phyloP scores from a whole-genome alignment of 2,329 filamentous ascomycete genomes.

The Epichloe scottii region DNA sequence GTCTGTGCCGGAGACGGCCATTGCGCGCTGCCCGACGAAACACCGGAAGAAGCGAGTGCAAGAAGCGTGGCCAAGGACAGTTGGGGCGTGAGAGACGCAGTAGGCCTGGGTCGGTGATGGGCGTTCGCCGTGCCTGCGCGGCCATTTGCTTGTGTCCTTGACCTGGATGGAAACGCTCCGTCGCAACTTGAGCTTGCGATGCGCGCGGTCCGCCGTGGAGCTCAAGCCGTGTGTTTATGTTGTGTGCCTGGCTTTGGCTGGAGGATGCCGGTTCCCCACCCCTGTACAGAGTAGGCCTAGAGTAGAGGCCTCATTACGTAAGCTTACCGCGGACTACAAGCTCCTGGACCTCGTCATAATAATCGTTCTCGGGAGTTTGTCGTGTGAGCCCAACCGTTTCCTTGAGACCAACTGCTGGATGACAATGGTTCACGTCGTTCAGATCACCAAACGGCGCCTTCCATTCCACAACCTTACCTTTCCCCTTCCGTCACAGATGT shows the following conservation, averaged over 20 bases:
- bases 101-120: not conserved
- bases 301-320: not conserved
- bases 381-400: too few species aligned
- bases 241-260: not conserved
- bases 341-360: too few species aligned
- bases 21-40: conserved; percentile 5
- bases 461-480: too few species aligned
- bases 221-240: not conserved
- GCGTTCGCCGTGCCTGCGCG: conserved; percentile 5
- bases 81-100: not conserved
- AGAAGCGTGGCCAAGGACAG: not conserved
- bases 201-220: conserved; percentile 5
- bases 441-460: too few species aligned
- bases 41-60: not conserved
- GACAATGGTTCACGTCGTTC: too few species aligned
- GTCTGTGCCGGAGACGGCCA: conserved; percentile 17
- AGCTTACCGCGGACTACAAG: not conserved
- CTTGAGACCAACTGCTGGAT: too few species aligned
- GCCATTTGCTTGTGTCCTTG: conserved; percentile 7
- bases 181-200: conserved; percentile 2
- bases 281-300: not conserved
- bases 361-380: too few species aligned
- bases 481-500: too few species aligned
- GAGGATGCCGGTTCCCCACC: not conserved
- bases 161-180: not conserved